phyloP scores from a whole-genome alignment of 1,284 basidiomycete genomes.

The Butyriboletus appendiculatus region DNA sequence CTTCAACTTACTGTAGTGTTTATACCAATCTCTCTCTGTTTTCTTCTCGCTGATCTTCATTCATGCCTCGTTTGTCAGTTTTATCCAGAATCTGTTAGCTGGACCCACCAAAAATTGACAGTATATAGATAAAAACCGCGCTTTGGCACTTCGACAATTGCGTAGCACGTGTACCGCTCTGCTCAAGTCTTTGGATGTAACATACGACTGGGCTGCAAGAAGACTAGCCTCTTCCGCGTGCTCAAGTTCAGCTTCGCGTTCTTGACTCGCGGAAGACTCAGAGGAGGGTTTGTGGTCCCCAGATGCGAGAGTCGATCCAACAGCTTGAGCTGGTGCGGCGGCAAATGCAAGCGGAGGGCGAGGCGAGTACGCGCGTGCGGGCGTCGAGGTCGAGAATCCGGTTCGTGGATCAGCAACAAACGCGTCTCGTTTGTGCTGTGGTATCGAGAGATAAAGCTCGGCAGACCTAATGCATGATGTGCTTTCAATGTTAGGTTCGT shows the following conservation, averaged over 20 bases:
- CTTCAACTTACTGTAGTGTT: slow-evolving; percentile 59
- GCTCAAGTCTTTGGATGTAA: slow-evolving; percentile 80
- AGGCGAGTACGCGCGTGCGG: slow-evolving; percentile 47
- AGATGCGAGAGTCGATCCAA: slow-evolving; percentile 24
- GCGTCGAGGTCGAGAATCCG: slow-evolving; percentile 53
- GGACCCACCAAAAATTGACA: slow-evolving; percentile 80
- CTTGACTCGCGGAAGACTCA: slow-evolving; percentile 28
- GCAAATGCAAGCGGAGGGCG: slow-evolving; percentile 39
- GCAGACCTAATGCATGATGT: slow-evolving; percentile 54
- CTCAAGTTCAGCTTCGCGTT: slow-evolving; percentile 50
- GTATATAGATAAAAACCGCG: slow-evolving; percentile 80
- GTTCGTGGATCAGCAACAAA: slow-evolving; percentile 21
- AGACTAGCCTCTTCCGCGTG: slow-evolving; percentile 68
- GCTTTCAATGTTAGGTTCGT: slow-evolving; percentile 17
- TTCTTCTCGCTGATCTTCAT: slow-evolving; percentile 65
- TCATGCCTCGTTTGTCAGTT: background rate
- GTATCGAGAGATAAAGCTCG: slow-evolving; percentile 67
- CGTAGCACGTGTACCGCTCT: slow-evolving; percentile 70
- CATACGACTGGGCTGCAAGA: slow-evolving; percentile 72
- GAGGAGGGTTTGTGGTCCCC: slow-evolving; percentile 29
- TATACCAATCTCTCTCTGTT: slow-evolving; percentile 71
- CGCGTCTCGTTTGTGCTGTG: slow-evolving; percentile 46
- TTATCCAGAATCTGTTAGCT: background rate
- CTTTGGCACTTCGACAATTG: slow-evolving; percentile 67
- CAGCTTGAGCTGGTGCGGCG: slow-evolving; percentile 38